Percentiles rank a stretch among this genome's conserved stretches.
Conservation (phyloP, 768 basidiomycete species). For the Exidia glandulosa region DNA sequence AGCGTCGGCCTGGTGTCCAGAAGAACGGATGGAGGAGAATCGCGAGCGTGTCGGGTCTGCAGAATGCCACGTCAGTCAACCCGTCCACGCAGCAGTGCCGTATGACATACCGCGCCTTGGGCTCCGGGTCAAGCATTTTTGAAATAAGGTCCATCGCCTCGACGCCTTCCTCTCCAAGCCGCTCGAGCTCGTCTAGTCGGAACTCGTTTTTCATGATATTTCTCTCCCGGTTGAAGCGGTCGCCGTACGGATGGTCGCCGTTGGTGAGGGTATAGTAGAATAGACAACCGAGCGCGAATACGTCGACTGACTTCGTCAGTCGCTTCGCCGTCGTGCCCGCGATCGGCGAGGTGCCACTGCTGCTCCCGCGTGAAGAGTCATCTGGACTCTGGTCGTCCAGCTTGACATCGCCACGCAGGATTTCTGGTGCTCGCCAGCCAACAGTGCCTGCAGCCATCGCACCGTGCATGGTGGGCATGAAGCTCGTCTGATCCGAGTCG, state of each 20-base stretch:
- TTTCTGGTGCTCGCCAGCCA: slow-evolving; percentile 97
- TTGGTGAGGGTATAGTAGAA: slow-evolving; percentile 88
- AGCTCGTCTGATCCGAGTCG: slow-evolving; percentile 92
- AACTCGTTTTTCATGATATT: slow-evolving; percentile 85
- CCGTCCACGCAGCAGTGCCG: not conserved
- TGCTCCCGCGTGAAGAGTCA: slow-evolving; percentile 57
- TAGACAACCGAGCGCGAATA: slow-evolving; percentile 91
- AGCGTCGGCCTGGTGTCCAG: slow-evolving; percentile 79
- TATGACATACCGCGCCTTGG: slow-evolving; percentile 55
- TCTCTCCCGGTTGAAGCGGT: slow-evolving; percentile 83
- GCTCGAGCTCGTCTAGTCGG: slow-evolving; percentile 55
- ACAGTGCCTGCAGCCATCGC: slow-evolving; percentile 86
- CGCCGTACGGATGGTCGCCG: slow-evolving; percentile 90
- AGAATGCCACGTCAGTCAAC: slow-evolving; percentile 2
- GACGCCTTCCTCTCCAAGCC: slow-evolving; percentile 87
- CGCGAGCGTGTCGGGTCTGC: slow-evolving; percentile 78
- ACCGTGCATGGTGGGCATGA: slow-evolving; percentile 85
- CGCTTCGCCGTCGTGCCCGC: slow-evolving; percentile 41
- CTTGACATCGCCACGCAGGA: slow-evolving; percentile 86
- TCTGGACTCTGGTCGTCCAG: slow-evolving; percentile 62
- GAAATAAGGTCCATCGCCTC: slow-evolving; percentile 77
- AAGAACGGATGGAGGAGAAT: slow-evolving; percentile 92
- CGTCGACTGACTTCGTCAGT: slow-evolving; percentile 90
- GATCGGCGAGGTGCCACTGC: slow-evolving; percentile 23
- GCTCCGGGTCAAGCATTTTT: slow-evolving; percentile 68